Evolutionary conservation across 1,284 basidiomycete genomes (phyloP).

Genomic region (Naganishia albida): DNA sequence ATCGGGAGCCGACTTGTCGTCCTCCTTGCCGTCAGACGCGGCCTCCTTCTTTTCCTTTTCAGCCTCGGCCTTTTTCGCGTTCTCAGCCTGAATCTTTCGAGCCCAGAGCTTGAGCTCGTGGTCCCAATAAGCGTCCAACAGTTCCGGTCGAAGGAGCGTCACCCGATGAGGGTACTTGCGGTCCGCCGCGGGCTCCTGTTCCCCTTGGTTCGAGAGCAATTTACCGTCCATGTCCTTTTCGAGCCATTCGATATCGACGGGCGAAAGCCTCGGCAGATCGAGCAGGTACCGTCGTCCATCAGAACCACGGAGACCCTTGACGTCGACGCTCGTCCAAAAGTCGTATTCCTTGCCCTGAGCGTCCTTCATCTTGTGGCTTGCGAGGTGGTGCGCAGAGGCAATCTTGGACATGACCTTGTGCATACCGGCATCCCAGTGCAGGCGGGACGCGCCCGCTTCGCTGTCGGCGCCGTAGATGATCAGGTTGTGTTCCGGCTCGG

Average conservation of each 20-base stretch:
- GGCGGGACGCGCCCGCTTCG: constrained; percentile 55
- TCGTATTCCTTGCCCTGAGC: constrained; percentile 55
- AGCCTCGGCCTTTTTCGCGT: constrained; percentile 35
- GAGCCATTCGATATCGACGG: constrained; percentile 61
- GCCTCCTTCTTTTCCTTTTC: constrained; percentile 36
- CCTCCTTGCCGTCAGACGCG: constrained; percentile 31
- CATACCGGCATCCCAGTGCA: constrained; percentile 56
- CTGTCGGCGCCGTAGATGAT: constrained; percentile 62
- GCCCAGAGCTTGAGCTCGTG: constrained; percentile 59
- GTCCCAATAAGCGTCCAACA: constrained; percentile 60
- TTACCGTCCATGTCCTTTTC: constrained; percentile 56
- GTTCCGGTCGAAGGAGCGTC: constrained; percentile 61
- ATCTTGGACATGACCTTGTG: constrained; percentile 59
- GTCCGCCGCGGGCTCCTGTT: constrained; percentile 37
- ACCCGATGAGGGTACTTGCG: constrained; percentile 59
- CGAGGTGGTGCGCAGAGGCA: constrained; percentile 57
- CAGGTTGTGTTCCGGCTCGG: constrained; percentile 52
- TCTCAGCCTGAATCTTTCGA: constrained; percentile 53
- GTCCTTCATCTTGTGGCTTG: constrained; percentile 58
- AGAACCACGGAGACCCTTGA: constrained; percentile 61
- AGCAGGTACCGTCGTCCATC: constrained; percentile 61
- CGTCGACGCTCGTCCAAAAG: constrained; percentile 60
- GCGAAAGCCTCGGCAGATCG: constrained; percentile 59
- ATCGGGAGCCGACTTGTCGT: constrained; percentile 37
- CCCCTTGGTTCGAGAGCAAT: constrained; percentile 38